Evolutionary conservation across 495 filamentous ascomycete species (phyloP), one percentile per base, ranked within the genome.

Genomic region (Trichoderma gamsii): DNA sequence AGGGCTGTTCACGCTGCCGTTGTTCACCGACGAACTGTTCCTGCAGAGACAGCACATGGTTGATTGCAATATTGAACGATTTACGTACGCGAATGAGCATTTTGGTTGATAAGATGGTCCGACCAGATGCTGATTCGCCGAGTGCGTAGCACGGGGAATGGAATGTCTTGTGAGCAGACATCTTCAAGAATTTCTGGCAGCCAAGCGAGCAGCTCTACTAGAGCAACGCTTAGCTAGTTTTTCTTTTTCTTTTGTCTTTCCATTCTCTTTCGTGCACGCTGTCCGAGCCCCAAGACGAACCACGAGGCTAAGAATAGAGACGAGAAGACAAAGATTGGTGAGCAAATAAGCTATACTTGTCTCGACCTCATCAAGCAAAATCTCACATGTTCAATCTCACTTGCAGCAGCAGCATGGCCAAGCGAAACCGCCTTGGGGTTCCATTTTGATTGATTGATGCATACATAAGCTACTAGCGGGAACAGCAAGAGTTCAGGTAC

Each of bases 301-400:
- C 13, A 3, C 11, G 56, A 61, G 49, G 12, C 56, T 61, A 61
- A 61, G 23, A 61, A 61, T 61, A 61, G 56, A 61, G 56, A 61
- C 27, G 23, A 32, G 27, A 21, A 21, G 49, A 32, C 7, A 12
- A 21, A 32, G 25, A 61, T 18, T 23, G 51, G 23, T 59, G 51
- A 59, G 51, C 51, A 59, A 61, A 61, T 61, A 27, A 61, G 56
- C 56, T 32, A 32, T 29, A 13, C 23, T 12, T 61, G 35, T 21
- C 56, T 13, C 23, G 16, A 16, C 23, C 23, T 27, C 56, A 61
- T 61, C 11, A 25, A 61, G 23, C 56, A 61, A 32, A 61, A 61
- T 29, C 56, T 32, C 56, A 61, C 56, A 61, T 61, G 56, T 21
- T 13, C 27, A 32, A 61, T 61, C 56, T 61, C 56, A 61, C 56